Conservation (phyloP, 1,284 basidiomycete genomes). For the Ustilago tritici region DNA sequence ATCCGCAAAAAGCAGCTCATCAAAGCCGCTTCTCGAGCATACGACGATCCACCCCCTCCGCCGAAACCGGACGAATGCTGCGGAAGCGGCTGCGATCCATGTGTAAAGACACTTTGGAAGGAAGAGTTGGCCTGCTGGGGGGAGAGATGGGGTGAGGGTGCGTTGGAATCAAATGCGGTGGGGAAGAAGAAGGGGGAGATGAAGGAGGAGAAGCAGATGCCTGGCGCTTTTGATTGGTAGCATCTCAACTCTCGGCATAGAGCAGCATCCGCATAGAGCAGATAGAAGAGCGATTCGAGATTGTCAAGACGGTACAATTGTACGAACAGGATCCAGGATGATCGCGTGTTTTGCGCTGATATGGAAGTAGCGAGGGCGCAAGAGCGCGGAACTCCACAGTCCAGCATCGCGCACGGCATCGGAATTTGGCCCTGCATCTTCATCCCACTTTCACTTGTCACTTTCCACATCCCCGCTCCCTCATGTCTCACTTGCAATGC, state of each 20-base stretch:
- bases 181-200: background rate
- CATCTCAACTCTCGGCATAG: background rate
- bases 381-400: conserved; percentile 17
- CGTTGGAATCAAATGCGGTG: conserved; percentile 7
- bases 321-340: background rate
- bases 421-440: conserved; percentile 17
- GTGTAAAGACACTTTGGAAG: conserved; percentile 59
- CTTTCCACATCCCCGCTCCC: background rate
- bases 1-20: conserved; percentile 57
- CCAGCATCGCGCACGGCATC: background rate
- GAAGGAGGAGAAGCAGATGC: conserved; percentile 21
- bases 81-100: conserved; percentile 53
- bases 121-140: conserved; percentile 54
- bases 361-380: too few relatives aligned
- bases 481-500: conserved; percentile 8
- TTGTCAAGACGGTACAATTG: too few relatives aligned
- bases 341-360: background rate
- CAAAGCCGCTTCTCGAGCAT: conserved; percentile 42
- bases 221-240: conserved; percentile 47
- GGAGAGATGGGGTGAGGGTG: conserved; percentile 47
- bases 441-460: conserved; percentile 3
- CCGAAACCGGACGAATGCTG: conserved; percentile 59
- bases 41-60: conserved; percentile 52
- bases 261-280: background rate
- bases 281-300: too few relatives aligned